Percentiles rank a stretch among this genome's conserved stretches.
These are phyloP conservation scores for Fusarium sp. DNA, from an alignment of 2,329 filamentous ascomycete genomes.

Conservation along the genomic window DNA sequence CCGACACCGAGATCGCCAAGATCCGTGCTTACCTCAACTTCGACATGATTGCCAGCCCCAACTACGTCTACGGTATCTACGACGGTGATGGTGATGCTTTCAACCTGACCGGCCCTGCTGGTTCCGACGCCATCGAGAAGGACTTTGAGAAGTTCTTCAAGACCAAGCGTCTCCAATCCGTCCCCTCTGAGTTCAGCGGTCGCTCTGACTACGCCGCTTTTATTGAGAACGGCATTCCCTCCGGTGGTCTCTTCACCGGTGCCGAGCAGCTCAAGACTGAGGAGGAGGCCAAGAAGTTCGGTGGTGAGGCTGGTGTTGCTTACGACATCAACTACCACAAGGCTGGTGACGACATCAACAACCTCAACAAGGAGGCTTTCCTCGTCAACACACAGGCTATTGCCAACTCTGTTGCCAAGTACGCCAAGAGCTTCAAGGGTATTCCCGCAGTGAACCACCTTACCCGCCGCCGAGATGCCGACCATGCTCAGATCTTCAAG, in stretches of 20 bases:
- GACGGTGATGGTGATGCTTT: constrained; percentile 70
- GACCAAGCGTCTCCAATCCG: constrained; percentile 60
- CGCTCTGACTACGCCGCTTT: constrained; percentile 76
- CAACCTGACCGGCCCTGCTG: constrained; percentile 63
- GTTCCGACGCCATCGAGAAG: constrained; percentile 69
- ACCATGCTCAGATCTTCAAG: constrained; percentile 47
- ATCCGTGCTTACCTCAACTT: constrained; percentile 67
- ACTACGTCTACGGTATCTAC: constrained; percentile 67
- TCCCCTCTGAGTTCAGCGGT: constrained; percentile 72
- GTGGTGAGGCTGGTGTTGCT: constrained; percentile 66
- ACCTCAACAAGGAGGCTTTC: constrained; percentile 57
- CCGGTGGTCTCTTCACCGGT: constrained; percentile 76
- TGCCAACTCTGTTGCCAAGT: constrained; percentile 56
- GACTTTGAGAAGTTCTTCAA: constrained; percentile 68
- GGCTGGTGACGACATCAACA: constrained; percentile 55
- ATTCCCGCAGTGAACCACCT: constrained; percentile 46
- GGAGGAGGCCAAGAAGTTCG: constrained; percentile 68
- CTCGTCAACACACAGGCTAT: constrained; percentile 58
- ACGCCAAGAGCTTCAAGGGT: constrained; percentile 53
- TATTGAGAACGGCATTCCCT: constrained; percentile 72
- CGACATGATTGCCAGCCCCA: constrained; percentile 65
- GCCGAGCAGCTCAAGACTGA: constrained; percentile 72
- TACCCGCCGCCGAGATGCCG: constrained; percentile 48
- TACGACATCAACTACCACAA: constrained; percentile 61
- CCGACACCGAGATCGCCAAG: constrained; percentile 59